Base-by-base conservation (phyloP, 345 rosid species). In the Stellera chamaejasme region DNA sequence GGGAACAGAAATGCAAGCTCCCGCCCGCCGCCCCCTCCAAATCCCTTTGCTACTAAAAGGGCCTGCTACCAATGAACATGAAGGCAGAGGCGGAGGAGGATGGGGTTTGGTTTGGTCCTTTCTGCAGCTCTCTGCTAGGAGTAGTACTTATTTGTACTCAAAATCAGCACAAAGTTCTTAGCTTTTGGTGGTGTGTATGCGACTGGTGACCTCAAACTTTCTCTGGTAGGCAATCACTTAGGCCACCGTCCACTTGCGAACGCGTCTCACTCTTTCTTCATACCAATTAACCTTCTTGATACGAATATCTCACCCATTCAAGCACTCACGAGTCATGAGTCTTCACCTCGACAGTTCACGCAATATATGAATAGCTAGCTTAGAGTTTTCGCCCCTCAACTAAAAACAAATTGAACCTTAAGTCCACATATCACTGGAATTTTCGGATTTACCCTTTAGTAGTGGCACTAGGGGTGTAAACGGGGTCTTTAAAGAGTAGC, bases 1-100 rank as follows among this genome's bases (percentile, higher is more conserved):
- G 52, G 54, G 23, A 46, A 15, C 65, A 52, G 74, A 59, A 54
- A 66, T 63, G 70, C 42, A 70, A 27, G 42, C 27, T 15, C 58
- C 16, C 57, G 65, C 58, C 16, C 57, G 65, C 52, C 48, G 45
- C 56, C 59, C 45, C 57, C 56, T 3, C 36, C 28, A 32, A 42
- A 11, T 54, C 62, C 62, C 50, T 53, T 28, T 23, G 59, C 10
- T 44, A 52, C 2, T 54, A 3, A 19, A 15, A 45, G 56, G 55
- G 43, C 65, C 41, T 41, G 52, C 39, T 23, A 39, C 23, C 26
- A 47, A 60, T 55, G 75, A 69, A 46, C 52, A 70, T 13, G 26
- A 69, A 53, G 57, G 41, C 15, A 45, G 27, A 50, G 26, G n/a
- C n/a, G n/a, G 14, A 12, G 48, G 51, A 6, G 44, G 72, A 61